Evolutionary conservation across 164 flowering plant species (phyloP).

Genomic region (Chimonanthus salicifolius): DNA sequence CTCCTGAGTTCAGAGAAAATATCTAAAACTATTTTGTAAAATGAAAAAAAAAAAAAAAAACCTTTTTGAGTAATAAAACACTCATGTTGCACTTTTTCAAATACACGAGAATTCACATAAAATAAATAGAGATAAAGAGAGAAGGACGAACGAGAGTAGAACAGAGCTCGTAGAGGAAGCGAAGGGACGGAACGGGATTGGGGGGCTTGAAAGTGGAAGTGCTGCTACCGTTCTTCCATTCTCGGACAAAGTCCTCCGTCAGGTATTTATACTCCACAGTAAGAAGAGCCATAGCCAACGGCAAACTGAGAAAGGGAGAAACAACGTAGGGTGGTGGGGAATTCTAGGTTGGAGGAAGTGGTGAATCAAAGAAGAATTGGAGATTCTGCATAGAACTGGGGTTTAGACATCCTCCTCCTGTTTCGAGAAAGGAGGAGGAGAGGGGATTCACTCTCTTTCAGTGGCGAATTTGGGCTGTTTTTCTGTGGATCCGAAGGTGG

Average conservation of each 20-base stretch:
- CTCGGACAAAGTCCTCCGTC: conserved; percentile 59
- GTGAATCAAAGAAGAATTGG: too few species aligned
- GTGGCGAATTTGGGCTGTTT: too few species aligned
- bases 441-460: too few species aligned
- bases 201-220: conserved; percentile 36
- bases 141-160: conserved; percentile 44
- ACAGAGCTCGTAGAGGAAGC: conserved; percentile 87
- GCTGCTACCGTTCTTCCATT: conserved; percentile 57
- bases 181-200: conserved; percentile 53
- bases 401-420: too few species aligned
- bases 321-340: background rate
- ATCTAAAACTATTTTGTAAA: conserved; percentile 15
- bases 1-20: too few species aligned
- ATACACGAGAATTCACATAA: background rate
- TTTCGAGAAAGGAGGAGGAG: too few species aligned
- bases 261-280: conserved; percentile 53
- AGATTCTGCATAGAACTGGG: too few species aligned
- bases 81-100: background rate
- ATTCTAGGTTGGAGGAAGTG: too few species aligned
- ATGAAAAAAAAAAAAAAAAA: background rate
- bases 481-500: too few species aligned
- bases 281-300: conserved; percentile 59
- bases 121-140: background rate
- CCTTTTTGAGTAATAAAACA: background rate
- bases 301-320: background rate